Evolutionary conservation across 75 land plant genomes (phyloP).

Genomic region (Cupressus sempervirens): DNA sequence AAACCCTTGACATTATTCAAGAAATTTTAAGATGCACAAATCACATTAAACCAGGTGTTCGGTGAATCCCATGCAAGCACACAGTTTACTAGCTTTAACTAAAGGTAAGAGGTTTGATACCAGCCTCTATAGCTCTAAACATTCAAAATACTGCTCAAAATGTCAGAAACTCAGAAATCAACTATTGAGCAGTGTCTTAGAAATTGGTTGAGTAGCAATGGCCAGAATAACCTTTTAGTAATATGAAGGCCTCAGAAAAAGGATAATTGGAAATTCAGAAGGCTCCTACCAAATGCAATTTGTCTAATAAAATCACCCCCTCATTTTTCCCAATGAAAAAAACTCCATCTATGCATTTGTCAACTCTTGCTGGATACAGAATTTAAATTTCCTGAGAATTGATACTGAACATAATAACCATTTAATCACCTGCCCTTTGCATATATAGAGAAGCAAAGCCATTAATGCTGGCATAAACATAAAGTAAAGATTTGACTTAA

Average conservation of each 20-base stretch:
- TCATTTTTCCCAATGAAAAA: background rate
- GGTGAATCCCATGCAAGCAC: background rate
- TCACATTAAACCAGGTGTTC: background rate
- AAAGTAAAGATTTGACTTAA: background rate
- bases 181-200: background rate
- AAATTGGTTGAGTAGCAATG: background rate
- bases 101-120: background rate
- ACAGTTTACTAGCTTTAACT: background rate
- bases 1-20: background rate
- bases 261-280: background rate
- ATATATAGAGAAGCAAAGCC: background rate
- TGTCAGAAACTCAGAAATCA: background rate
- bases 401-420: background rate
- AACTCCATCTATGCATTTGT: background rate
- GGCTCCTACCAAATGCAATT: background rate
- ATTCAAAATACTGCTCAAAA: background rate
- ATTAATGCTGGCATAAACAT: background rate
- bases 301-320: background rate
- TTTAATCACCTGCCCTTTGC: background rate
- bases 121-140: background rate
- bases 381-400: background rate
- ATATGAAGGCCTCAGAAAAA: background rate
- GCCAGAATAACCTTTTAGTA: background rate
- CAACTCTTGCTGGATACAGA: background rate
- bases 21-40: background rate